Conservation (phyloP, 2,329 filamentous ascomycete species). For the Aspergillus hiratsukae region DNA sequence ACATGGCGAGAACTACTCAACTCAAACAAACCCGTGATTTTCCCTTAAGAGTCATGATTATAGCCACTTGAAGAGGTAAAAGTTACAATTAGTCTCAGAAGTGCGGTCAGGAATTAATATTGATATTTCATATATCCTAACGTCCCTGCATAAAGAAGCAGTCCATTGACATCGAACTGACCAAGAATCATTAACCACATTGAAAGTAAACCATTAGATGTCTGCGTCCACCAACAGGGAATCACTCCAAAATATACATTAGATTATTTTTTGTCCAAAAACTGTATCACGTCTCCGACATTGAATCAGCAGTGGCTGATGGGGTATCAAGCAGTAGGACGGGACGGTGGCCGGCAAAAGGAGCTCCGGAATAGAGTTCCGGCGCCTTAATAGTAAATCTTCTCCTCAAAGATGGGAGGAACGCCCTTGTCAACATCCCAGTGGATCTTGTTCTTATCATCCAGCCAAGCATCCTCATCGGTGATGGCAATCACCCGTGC, state of each 20-base stretch:
- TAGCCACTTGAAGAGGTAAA: too few relatives aligned
- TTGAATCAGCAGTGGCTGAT: background rate
- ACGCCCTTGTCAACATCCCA: conserved; percentile 54
- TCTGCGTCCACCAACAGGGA: background rate
- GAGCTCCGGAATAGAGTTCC: background rate
- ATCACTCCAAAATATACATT: background rate
- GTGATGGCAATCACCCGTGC: conserved; percentile 70
- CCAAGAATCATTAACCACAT: background rate
- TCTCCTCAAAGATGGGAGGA: conserved; percentile 58
- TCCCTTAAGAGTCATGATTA: too few relatives aligned
- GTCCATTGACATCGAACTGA: background rate
- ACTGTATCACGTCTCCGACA: background rate
- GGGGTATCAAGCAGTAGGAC: background rate
- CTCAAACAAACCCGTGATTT: too few relatives aligned
- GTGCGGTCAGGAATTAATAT: too few relatives aligned
- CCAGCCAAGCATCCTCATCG: conserved; percentile 67
- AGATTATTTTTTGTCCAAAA: background rate
- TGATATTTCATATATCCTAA: too few relatives aligned
- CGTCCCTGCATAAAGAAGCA: background rate
- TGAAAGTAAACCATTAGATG: background rate
- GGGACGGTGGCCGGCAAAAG: background rate
- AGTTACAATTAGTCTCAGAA: too few relatives aligned
- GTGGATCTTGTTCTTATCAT: conserved; percentile 64
- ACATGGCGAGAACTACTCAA: too few relatives aligned
- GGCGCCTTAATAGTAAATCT: conserved; percentile 46